Percentiles rank a stretch among this genome's conserved stretches.
Evolutionary conservation across 257 asterid genomes (phyloP).

Genomic region (Knoxia roxburghii): DNA sequence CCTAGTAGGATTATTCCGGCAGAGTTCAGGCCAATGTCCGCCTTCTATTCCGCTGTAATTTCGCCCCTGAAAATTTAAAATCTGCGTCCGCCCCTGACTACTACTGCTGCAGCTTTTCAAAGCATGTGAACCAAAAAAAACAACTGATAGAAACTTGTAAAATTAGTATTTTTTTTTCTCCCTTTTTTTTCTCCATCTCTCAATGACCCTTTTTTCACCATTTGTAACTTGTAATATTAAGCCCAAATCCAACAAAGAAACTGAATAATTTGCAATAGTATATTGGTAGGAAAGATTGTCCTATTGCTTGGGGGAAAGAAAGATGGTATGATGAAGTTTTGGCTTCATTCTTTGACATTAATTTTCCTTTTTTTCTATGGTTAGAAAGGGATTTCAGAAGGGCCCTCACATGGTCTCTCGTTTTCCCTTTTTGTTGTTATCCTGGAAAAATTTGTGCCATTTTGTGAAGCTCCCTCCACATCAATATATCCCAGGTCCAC

Average conservation of each 20-base stretch:
- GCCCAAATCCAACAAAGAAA: background rate
- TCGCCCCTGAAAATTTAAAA: too few species aligned
- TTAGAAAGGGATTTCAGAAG: constrained; percentile 9
- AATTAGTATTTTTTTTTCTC: background rate
- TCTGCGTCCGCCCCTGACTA: too few species aligned
- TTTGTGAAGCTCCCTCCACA: constrained; percentile 18
- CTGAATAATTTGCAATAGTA: background rate
- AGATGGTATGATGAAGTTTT: constrained; percentile 10
- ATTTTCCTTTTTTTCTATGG: constrained; percentile 5
- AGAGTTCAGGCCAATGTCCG: too few species aligned
- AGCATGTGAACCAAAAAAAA: too few species aligned
- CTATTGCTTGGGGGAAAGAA: background rate
- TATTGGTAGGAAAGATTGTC: background rate
- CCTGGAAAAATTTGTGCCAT: constrained; percentile 14
- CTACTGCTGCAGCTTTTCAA: too few species aligned
- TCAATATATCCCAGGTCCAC: constrained; percentile 17
- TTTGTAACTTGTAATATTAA: background rate
- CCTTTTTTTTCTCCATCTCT: too few species aligned
- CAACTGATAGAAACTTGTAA: too few species aligned
- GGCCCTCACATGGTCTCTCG: constrained; percentile 19
- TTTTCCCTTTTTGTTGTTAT: constrained; percentile 22
- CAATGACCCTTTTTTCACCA: background rate
- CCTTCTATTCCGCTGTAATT: too few species aligned
- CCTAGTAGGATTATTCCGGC: too few species aligned
- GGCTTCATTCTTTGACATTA: background rate